Evolutionary conservation across 257 asterid species (phyloP).

Genomic region (Nicotiana obtusifolia): DNA sequence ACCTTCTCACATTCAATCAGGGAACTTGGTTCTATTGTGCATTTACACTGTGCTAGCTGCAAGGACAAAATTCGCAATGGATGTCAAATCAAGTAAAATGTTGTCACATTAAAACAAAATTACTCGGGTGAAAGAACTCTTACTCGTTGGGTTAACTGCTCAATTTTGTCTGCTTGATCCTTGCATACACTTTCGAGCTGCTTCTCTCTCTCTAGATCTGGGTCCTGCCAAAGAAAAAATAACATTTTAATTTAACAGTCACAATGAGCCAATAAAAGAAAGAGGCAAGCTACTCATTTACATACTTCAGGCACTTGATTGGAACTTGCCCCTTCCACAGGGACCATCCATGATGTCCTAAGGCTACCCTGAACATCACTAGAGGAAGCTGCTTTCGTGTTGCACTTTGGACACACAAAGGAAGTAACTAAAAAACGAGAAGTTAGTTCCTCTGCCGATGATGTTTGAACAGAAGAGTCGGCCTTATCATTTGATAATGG

Average conservation of each 20-base stretch:
- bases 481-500: constrained; percentile 38
- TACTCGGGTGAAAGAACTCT: neutral
- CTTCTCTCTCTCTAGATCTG: constrained; percentile 43
- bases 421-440: constrained; percentile 29
- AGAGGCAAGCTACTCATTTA: neutral
- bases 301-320: constrained; percentile 31
- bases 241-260: neutral
- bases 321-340: constrained; percentile 25
- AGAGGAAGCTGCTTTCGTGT: constrained; percentile 29
- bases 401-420: constrained; percentile 59
- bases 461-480: constrained; percentile 48
- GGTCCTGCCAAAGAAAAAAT: constrained; percentile 28
- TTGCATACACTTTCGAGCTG: constrained; percentile 60
- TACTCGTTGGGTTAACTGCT: constrained; percentile 68
- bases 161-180: constrained; percentile 77
- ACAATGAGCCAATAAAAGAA: constrained; percentile 6
- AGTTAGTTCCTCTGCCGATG: constrained; percentile 29
- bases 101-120: neutral
- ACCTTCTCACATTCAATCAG: constrained; percentile 10
- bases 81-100: neutral
- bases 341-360: constrained; percentile 30
- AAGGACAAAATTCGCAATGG: constrained; percentile 7
- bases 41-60: constrained; percentile 67
- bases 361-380: constrained; percentile 33
- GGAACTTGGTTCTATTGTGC: constrained; percentile 28